Base-by-base conservation (phyloP, 2,329 filamentous ascomycete genomes). In the Lachnellula arida region DNA sequence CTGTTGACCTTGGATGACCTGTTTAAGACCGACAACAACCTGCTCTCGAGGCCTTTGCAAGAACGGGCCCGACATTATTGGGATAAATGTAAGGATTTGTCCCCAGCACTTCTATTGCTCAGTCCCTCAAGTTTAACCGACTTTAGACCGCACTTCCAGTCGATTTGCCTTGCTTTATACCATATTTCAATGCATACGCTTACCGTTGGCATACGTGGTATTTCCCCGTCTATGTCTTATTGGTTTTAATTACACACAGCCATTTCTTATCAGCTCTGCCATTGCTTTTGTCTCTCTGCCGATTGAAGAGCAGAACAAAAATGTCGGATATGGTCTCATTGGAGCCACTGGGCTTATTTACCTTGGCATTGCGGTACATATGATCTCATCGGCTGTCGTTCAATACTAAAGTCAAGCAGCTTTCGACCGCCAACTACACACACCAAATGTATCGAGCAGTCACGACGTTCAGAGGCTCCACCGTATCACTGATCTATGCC, bases 401-500 rank as follows among this genome's bases (percentile, higher is more conserved):
- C 12, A 35, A 15, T 37, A 15, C n/a, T 19, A 34, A 44, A 12
- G 35, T 35, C 50, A 12, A 32, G 25, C 28, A 65, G 63, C 46
- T 65, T 11, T 57, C 61, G 11, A 63, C 59, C 5, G 54, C 54
- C 3, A 54, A 55, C 14, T 64, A 62, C 48, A 69, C 74, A 46
- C 74, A 78, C 62, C 63, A 70, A 12, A 70, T 73, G 0, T 74
- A 76, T 57, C 74, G 75, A 5, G 65, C 68, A 11, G 72, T 75
- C 25, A 75, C 74, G 9, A 74, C 76, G 69, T 65, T 75, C 8
- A 67, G 76, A 37, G 74, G 73, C 9, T 71, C 68, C 0, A 61
- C 78, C 7, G 68, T 77, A n/a, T 75, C 77, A 0, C 68, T 81
- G 60, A 74, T 84, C 2, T 83, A 78, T 61, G 72, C 74, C 17